A percentile compares a stretch with the other conserved stretches of the same genome.
Evolutionary conservation across 2,329 filamentous ascomycete genomes (phyloP).

Genomic region (Verticillium nonalfalfae): DNA sequence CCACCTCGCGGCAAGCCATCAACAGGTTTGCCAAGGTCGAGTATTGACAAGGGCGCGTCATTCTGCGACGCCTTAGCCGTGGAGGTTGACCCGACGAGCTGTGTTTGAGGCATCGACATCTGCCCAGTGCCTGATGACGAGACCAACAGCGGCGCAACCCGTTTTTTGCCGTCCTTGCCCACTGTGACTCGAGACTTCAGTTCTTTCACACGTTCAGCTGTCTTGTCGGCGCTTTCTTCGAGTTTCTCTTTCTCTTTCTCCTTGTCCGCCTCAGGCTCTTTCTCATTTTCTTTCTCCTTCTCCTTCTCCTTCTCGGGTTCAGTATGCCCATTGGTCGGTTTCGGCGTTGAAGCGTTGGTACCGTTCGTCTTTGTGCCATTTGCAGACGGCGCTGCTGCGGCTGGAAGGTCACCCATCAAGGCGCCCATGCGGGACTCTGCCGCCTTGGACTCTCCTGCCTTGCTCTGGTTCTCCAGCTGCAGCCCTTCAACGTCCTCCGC

Average conservation of each 20-base stretch:
- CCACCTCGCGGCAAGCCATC: constrained; percentile 90
- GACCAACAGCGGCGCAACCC: constrained; percentile 85
- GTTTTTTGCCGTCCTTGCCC: constrained; percentile 94
- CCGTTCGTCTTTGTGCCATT: constrained; percentile 42
- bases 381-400: constrained; percentile 43
- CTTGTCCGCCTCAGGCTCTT: constrained; percentile 2
- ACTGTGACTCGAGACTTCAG: constrained; percentile 90
- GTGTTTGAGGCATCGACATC: constrained; percentile 82
- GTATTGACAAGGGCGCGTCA: constrained; percentile 71
- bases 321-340: constrained; percentile 30
- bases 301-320: constrained; percentile 21
- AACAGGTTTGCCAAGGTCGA: constrained; percentile 90
- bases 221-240: constrained; percentile 46
- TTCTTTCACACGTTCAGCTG: constrained; percentile 46
- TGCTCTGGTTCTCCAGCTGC: constrained; percentile 83
- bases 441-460: constrained; percentile 80
- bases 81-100: constrained; percentile 72
- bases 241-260: constrained; percentile 17
- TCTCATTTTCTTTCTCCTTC: constrained; percentile 8
- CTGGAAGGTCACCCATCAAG: constrained; percentile 80
- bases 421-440: constrained; percentile 96
- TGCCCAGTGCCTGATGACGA: constrained; percentile 82
- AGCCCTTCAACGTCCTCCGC: constrained; percentile 88
- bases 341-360: constrained; percentile 25
- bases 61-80: constrained; percentile 51